phyloP scores from a whole-genome alignment of 495 filamentous ascomycete genomes.

The Haplographium delicatum region DNA sequence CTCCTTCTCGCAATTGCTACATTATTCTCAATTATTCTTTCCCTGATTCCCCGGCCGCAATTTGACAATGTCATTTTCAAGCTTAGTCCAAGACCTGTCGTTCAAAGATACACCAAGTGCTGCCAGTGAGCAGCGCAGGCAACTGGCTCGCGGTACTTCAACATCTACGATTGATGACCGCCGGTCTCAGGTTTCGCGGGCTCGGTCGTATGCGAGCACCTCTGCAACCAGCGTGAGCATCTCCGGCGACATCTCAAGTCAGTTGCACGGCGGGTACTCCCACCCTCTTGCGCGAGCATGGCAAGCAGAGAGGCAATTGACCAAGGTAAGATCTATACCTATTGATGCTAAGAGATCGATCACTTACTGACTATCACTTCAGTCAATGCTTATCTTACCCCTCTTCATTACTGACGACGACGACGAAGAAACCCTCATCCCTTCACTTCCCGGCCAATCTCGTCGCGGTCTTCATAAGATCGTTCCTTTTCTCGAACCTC shows the following conservation, averaged over 20 bases:
- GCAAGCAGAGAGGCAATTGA: slow-evolving; percentile 95
- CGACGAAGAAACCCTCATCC: slow-evolving; percentile 85
- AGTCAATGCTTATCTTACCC: slow-evolving; percentile 98
- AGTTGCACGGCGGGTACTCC: slow-evolving; percentile 90
- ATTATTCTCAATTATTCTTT: no score
- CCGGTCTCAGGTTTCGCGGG: slow-evolving; percentile 67
- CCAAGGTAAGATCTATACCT: slow-evolving; percentile 61
- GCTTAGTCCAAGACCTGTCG: slow-evolving; percentile 79
- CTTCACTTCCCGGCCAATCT: slow-evolving; percentile 82
- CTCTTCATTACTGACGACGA: slow-evolving; percentile 92
- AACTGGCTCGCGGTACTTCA: slow-evolving; percentile 31
- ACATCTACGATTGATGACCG: slow-evolving; percentile 50
- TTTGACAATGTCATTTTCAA: slow-evolving; percentile 98
- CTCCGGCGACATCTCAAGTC: slow-evolving; percentile 85
- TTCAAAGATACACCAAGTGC: slow-evolving; percentile 57
- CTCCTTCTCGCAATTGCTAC: no score
- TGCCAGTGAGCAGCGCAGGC: slow-evolving; percentile 34
- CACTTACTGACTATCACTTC: slow-evolving; percentile 3
- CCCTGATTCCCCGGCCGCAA: no score
- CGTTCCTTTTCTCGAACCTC: slow-evolving; percentile 74
- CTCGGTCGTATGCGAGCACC: slow-evolving; percentile 78
- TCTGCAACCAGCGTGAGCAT: slow-evolving; percentile 93
- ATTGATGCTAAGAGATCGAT: background rate
- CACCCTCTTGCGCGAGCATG: slow-evolving; percentile 87
- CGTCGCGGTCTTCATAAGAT: slow-evolving; percentile 84